phyloP scores from a whole-genome alignment of 2,329 filamentous ascomycete species.

The Aschersonia sp. region DNA sequence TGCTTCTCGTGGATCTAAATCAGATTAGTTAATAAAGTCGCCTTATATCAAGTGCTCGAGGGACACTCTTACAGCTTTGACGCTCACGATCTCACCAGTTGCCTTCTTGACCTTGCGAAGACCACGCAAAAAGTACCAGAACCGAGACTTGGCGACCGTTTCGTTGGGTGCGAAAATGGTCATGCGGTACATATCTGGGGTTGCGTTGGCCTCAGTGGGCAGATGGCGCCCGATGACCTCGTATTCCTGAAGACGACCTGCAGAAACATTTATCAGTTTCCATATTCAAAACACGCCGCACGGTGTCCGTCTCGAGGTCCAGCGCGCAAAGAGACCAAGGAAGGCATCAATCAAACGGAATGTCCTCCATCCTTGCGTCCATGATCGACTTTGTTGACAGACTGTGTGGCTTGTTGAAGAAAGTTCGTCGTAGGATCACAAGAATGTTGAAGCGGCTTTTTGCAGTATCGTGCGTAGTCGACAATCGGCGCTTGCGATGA shows the following conservation, averaged over 20 bases:
- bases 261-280: slow-evolving; percentile 1
- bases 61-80: slow-evolving; percentile 63
- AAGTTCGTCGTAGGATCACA: no score
- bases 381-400: no score
- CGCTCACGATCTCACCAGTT: slow-evolving; percentile 94
- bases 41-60: neutral
- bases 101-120: slow-evolving; percentile 99
- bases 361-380: no score
- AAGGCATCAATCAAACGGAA: no score
- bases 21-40: slow-evolving; percentile 4
- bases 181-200: slow-evolving; percentile 99
- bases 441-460: no score
- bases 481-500: no score
- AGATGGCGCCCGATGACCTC: slow-evolving; percentile 99
- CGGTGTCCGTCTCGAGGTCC: no score
- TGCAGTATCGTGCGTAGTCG: no score
- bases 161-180: slow-evolving; percentile 97
- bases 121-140: slow-evolving; percentile 99
- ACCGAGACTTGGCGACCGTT: slow-evolving; percentile 98
- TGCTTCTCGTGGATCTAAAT: slow-evolving; percentile 92
- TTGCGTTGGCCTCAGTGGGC: slow-evolving; percentile 93
- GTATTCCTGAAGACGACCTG: slow-evolving; percentile 99
- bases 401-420: no score
- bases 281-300: neutral
- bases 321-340: no score